A percentile compares a stretch with the other conserved stretches of the same genome.
phyloP scores from a whole-genome alignment of 352 stramenopile species.

The Phytophthora constricta region DNA sequence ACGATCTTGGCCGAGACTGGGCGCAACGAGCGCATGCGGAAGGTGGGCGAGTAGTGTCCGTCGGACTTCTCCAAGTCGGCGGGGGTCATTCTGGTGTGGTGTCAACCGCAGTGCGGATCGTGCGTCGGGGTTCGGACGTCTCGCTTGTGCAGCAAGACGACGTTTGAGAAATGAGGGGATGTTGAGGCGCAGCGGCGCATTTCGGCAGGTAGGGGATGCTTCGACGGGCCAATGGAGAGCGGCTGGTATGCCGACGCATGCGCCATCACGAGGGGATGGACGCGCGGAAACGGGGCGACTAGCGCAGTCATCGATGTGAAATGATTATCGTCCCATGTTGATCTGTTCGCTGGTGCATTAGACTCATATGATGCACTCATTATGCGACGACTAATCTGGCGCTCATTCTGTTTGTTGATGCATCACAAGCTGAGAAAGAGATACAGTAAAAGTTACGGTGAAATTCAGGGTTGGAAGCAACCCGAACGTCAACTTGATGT shows the following conservation, averaged over 20 bases:
- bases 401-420: not conserved
- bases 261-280: conserved; percentile 21
- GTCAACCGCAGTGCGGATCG: not conserved
- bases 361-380: no score
- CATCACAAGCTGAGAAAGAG: not conserved
- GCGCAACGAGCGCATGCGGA: conserved; percentile 60
- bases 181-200: conserved; percentile 22
- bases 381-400: no score
- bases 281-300: conserved; percentile 13
- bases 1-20: conserved; percentile 69
- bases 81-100: not conserved
- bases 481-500: not conserved
- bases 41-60: conserved; percentile 14
- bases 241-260: conserved; percentile 16
- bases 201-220: conserved; percentile 7
- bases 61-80: conserved; percentile 14
- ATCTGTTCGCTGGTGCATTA: no score
- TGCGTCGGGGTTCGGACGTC: not conserved
- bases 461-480: not conserved
- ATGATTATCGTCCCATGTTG: no score
- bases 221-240: conserved; percentile 15
- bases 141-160: conserved; percentile 8
- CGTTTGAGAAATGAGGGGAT: conserved; percentile 37
- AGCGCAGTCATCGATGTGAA: no score
- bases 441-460: not conserved